Evolutionary conservation across 2,329 filamentous ascomycete species (phyloP).

Genomic region (Periconia sp.): DNA sequence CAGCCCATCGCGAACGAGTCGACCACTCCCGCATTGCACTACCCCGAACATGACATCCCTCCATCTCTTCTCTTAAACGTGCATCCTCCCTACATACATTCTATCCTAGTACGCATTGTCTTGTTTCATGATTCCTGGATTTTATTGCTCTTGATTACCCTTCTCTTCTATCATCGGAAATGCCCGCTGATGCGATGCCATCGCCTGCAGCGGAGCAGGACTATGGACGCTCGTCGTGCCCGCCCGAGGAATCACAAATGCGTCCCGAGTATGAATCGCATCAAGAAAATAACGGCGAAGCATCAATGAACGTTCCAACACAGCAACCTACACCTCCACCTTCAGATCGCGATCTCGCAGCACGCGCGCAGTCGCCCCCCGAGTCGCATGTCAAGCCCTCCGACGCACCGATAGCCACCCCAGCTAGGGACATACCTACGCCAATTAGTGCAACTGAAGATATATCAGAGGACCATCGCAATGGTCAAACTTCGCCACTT

Average conservation of each 20-base stretch:
- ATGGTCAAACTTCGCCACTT: constrained; percentile 35
- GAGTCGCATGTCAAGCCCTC: constrained; percentile 33
- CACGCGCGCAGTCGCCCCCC: constrained; percentile 17
- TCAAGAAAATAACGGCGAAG: constrained; percentile 17
- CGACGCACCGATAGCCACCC: constrained; percentile 35
- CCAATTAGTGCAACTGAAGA: constrained; percentile 42
- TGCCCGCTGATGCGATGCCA: constrained; percentile 52
- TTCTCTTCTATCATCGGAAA: constrained; percentile 38
- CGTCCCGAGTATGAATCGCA: constrained; percentile 29
- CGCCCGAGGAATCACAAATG: constrained; percentile 48
- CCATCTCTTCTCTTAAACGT: constrained; percentile 12
- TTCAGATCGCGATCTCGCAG: constrained; percentile 21
- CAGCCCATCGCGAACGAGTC: constrained; percentile 21
- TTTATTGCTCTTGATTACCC: constrained; percentile 27
- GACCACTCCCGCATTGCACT: constrained; percentile 3
- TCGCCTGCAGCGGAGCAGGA: constrained; percentile 45
- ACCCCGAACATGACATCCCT: constrained; percentile 18
- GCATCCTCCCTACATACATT: constrained; percentile 1
- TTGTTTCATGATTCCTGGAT: constrained; percentile 15
- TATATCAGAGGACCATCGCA: constrained; percentile 35
- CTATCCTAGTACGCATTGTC: constrained; percentile 3
- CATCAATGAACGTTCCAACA: constrained; percentile 18
- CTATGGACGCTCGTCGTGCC: constrained; percentile 51
- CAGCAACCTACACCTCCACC: constrained; percentile 42
- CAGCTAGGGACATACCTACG: constrained; percentile 40